Evolutionary conservation across 495 filamentous ascomycete genomes (phyloP).

Genomic region (Neurospora tetraspora): DNA sequence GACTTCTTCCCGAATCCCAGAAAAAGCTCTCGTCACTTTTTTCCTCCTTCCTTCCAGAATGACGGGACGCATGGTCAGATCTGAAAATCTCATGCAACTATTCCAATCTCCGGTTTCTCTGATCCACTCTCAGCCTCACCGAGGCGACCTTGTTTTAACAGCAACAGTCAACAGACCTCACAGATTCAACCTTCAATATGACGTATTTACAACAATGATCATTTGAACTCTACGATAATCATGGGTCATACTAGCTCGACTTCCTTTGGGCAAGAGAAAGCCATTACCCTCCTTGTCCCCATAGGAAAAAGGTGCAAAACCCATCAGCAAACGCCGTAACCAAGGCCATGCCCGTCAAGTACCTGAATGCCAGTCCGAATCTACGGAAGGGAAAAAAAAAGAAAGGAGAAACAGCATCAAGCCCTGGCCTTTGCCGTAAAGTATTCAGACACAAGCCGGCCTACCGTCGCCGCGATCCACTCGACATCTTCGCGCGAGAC

Average conservation of each 20-base stretch:
- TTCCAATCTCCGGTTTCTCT: not conserved
- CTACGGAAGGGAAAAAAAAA: not conserved
- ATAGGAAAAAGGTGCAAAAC: not conserved
- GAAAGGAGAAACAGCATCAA: not conserved
- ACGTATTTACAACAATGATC: not conserved
- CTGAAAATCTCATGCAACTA: not conserved
- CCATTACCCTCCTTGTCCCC: not conserved
- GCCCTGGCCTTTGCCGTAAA: constrained; percentile 11
- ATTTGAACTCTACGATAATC: not conserved
- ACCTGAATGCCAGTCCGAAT: not conserved
- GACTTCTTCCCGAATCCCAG: not conserved
- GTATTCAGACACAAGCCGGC: constrained; percentile 28
- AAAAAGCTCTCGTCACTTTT: not conserved
- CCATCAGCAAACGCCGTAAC: not conserved
- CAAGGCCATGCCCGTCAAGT: not conserved
- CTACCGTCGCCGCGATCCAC: constrained; percentile 36
- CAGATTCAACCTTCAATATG: not conserved
- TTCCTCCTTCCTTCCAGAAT: not conserved
- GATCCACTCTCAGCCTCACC: not conserved
- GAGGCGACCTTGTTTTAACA: not conserved
- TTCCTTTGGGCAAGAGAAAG: not conserved
- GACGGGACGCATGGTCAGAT: not conserved
- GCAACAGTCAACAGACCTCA: not conserved
- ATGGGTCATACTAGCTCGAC: not conserved
- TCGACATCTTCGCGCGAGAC: constrained; percentile 52